Conservation (phyloP, 345 rosid species). For the Euphorbia lathyris region DNA sequence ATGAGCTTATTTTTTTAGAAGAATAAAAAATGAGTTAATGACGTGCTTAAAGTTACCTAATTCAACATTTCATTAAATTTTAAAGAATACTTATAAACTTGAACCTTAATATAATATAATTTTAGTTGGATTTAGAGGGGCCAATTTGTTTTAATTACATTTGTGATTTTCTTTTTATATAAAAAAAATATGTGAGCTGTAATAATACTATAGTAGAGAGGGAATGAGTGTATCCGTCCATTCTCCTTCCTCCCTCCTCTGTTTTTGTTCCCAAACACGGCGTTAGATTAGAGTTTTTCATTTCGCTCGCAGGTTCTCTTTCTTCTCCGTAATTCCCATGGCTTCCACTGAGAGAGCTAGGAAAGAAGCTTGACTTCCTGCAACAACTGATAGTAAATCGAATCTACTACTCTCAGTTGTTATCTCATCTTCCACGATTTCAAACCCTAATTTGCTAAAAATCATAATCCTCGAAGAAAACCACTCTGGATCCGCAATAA, state of each 20-base stretch:
- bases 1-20: too few species aligned
- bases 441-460: background rate
- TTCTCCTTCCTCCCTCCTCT: background rate
- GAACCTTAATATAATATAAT: too few species aligned
- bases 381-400: background rate
- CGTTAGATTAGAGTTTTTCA: background rate
- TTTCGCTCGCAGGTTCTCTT: background rate
- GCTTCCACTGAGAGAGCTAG: background rate
- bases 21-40: too few species aligned
- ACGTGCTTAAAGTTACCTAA: too few species aligned
- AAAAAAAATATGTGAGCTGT: too few species aligned
- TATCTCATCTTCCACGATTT: background rate
- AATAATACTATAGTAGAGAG: too few species aligned
- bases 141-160: too few species aligned
- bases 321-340: background rate
- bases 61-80: too few species aligned
- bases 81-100: too few species aligned
- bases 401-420: background rate
- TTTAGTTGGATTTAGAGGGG: too few species aligned
- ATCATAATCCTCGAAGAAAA: background rate
- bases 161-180: too few species aligned
- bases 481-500: background rate
- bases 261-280: background rate
- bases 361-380: background rate
- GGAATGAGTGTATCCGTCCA: too few species aligned